Base-by-base conservation (phyloP, 495 filamentous ascomycete genomes). In the Hyphodiscus hymeniophilus region DNA sequence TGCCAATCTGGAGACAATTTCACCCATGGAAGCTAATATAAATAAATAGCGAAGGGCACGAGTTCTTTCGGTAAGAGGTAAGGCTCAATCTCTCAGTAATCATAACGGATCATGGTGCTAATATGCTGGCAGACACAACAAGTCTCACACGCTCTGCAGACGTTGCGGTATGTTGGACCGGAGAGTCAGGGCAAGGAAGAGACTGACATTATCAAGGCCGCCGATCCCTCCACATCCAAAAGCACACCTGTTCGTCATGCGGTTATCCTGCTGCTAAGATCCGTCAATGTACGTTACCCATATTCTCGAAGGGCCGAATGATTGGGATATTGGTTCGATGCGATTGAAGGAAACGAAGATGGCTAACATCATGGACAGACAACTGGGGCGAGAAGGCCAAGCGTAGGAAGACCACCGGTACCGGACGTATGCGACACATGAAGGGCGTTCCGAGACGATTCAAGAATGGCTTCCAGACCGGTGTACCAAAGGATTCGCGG, bases 351-450 rank as follows among this genome's bases (percentile, higher is more conserved):
- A 50, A 23, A n/a, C n/a, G n/a, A n/a, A n/a, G n/a, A 38, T 42
- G 40, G 42, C 48, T 57, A 45, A 56, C 20, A 49, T 12, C 42
- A 50, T 24, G 23, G 16, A 72, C 63, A 98, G 92, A 83, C 80
- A 94, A 98, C 82, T 98, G 92, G 92, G 79, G 85, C 72, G 89
- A 95, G 82, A 98, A 98, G 81, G 94, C 90, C 61, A 97, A 95
- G 85, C 75, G 92, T 71, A 89, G 92, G 85, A 97, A 95, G 91
- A 95, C 90, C 63, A 92, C 87, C 62, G 92, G 92, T 58, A 87
- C 87, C 65, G 92, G 92, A 69, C 81, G 92, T 61, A 89, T 89
- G 84, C 76, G 87, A 51, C 84, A 89, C 75, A 80, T 97, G 67
- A 91, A 90, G 76, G 79, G 76, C 58, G 80, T 97, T 63, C 75